Base-by-base conservation (phyloP, 163 green algal genomes). In the Botryococcus braunii region DNA sequence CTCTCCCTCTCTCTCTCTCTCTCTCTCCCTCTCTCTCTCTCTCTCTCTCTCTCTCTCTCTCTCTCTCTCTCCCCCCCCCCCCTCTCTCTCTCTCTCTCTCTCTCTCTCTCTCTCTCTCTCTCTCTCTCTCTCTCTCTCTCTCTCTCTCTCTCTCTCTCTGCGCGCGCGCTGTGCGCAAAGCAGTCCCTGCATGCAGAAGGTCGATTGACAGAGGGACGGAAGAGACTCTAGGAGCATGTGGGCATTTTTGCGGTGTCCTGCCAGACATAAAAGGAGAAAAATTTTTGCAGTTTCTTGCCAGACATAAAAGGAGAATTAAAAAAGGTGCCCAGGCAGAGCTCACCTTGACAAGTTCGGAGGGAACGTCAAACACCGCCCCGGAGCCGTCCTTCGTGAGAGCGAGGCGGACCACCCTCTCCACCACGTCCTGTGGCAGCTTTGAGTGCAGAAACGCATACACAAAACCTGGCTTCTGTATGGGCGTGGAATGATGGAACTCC, bases 321-420 rank as follows among this genome's bases (percentile, higher is more conserved):
- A 52, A 17, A 13, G 17, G 17, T 21, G 46, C 7, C 27, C 17
- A 27, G 9, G 25, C 25, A 58, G 39, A 43, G 56, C 81, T 71
- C n/a, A 84, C 69, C 47, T 92, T 52, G 1, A 77, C 84, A 34
- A 88, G 70, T 37, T 82, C 74, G 9, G 71, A 66, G 37, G 91
- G 88, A 17, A 97, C 91, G 72, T 98, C 92, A 71, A 98, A 97
- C 2, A 96, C 86, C 1, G 92, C 92, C 6, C 89, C 85, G 48
- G 75, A 82, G 62, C 80, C 79, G 75, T 97, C 90, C 34, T 71
- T 66, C 0, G 84, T 94, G 5, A 98, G 73, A 37, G 77, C 92
- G 81, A 98, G 89, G 68, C 89, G 80, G 73, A 87, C 87, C 11
- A 88, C 68, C 73, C 92, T 79, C 23, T 93, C 79, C 32, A 94